Base-by-base conservation (phyloP, 1,284 basidiomycete species). In the Microbotryum silenes-acaulis region DNA sequence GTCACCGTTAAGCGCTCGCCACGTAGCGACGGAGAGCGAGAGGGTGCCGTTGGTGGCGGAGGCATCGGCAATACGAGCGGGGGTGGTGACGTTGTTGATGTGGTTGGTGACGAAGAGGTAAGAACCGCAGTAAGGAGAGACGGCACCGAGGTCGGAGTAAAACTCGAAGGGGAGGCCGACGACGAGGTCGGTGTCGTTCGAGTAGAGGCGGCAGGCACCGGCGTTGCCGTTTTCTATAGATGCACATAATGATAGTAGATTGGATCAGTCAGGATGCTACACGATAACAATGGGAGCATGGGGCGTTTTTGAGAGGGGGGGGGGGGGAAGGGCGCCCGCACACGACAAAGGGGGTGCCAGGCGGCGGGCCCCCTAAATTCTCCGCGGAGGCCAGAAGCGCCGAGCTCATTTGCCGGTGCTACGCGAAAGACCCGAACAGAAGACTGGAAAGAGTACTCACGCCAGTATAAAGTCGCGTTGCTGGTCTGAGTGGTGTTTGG, bases 141-240 rank as follows among this genome's bases (percentile, higher is more conserved):
- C 59, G 31, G 54, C 9, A 53, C 21, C 54, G 61, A 58, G 57
- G 10, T 63, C 52, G n/a, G 49, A 42, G 65, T 65, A 69, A 53
- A 63, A 65, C 51, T 67, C 65, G 63, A 29, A 33, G 45, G 68
- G 68, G 23, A 69, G 63, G 12, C 65, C 65, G 54, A 65, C 65
- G 23, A 67, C 65, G 53, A 57, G 4, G 54, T 64, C 62, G 3
- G 56, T 33, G 58, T 68, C 67, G 18, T 48, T 1, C n/a, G 56
- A 56, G 53, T 51, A 45, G 59, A 62, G 56, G 31, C 59, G 60
- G 53, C 67, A 69, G 21, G 67, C 67, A 25, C 67, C 67, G 50
- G 60, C 59, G 57, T 64, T 57, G 47, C 60, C 65, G 59, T 62
- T 64, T 59, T 64, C 53, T 44, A 16, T 45, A 12, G n/a, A 14